These are phyloP conservation scores for Barbatosphaeria neglecta DNA, from an alignment of 495 filamentous ascomycete genomes.

Conservation along the genomic window DNA sequence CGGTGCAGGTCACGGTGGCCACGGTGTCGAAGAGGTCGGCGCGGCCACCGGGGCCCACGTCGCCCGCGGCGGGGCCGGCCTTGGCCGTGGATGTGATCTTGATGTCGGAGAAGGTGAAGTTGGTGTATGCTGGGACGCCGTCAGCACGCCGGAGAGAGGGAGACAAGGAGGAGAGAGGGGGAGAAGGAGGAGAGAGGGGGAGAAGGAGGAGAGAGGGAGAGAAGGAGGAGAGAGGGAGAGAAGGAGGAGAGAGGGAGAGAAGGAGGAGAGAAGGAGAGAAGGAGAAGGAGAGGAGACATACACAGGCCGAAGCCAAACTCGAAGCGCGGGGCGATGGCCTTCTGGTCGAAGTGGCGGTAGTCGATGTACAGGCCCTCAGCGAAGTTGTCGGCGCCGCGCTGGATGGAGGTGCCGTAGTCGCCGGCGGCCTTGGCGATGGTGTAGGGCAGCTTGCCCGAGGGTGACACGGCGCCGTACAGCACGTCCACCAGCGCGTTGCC, in stretches of 20 bases:
- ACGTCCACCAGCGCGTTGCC: slow-evolving; percentile 79
- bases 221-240: slow-evolving; percentile 9
- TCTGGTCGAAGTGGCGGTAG: slow-evolving; percentile 75
- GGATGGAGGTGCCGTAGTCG: slow-evolving; percentile 63
- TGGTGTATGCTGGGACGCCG: slow-evolving; percentile 45
- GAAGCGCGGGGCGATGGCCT: slow-evolving; percentile 43
- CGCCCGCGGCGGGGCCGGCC: slow-evolving; percentile 38
- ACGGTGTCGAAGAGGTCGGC: slow-evolving; percentile 53
- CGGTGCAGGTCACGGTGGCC: slow-evolving; percentile 42
- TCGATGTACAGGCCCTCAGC: slow-evolving; percentile 70
- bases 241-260: too few relatives aligned
- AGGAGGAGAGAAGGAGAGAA: not conserved
- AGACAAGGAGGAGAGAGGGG: slow-evolving; percentile 7
- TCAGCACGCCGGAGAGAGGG: not conserved
- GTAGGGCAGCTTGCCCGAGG: slow-evolving; percentile 80
- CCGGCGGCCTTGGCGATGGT: slow-evolving; percentile 68
- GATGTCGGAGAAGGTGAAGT: slow-evolving; percentile 40
- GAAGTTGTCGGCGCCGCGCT: slow-evolving; percentile 53
- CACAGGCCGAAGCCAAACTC: slow-evolving; percentile 51
- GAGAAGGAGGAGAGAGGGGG: not conserved
- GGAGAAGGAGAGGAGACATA: slow-evolving; percentile 28
- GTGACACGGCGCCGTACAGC: slow-evolving; percentile 71
- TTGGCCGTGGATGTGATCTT: slow-evolving; percentile 30
- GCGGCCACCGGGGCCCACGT: slow-evolving; percentile 54
- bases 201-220: slow-evolving; percentile 9